Evolutionary conservation across 306 rosid genomes (phyloP), one percentile per base, ranked within the genome.

Genomic region (Malus orientalis): DNA sequence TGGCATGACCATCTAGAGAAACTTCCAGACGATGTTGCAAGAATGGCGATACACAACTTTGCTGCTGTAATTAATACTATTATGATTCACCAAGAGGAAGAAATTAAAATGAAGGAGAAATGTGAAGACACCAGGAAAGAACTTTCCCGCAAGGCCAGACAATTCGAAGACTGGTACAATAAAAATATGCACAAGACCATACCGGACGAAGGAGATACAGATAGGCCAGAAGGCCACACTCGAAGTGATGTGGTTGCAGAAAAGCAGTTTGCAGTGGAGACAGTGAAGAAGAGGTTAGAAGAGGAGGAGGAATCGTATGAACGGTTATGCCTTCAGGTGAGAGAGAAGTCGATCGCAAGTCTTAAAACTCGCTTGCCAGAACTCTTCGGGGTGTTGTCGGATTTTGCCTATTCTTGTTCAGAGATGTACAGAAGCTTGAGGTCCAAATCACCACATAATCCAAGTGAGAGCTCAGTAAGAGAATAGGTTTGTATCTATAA

Each of bases 1-100:
- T 96, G 99, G 99, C 89, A 91, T 20, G 91, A 86, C 70, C 81
- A 80, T 69, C 92, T 96, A 30, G 99, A 91, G 54, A 90, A 86
- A 81, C 90, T 96, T 65, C 97, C 96, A 1, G 96, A 96, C 6
- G 98, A 89, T 80, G 81, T 79, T 51, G 93, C 96, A 6, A 85
- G 74, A 84, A 82, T 91, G 10, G 90, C 96, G 49, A 91, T 92
- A 70, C 60, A 36, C 75, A 88, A 87, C 83, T 92, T 92, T 75
- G 90, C 84, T 82, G 95, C 88, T 36, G 82, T 86, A 71, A 80
- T 96, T 66, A 84, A 87, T 3, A 78, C 88, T 45, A 92, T 96
- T 74, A 71, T 60, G 74, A 80, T 74, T 11, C 85, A 66, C 15
- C 98, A 96, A 85, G 77, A 74, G 54, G 98, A 96, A 6, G 98